These are phyloP conservation scores for Rubroshorea leprosula DNA, from an alignment of 345 rosid species.

Conservation along the genomic window DNA sequence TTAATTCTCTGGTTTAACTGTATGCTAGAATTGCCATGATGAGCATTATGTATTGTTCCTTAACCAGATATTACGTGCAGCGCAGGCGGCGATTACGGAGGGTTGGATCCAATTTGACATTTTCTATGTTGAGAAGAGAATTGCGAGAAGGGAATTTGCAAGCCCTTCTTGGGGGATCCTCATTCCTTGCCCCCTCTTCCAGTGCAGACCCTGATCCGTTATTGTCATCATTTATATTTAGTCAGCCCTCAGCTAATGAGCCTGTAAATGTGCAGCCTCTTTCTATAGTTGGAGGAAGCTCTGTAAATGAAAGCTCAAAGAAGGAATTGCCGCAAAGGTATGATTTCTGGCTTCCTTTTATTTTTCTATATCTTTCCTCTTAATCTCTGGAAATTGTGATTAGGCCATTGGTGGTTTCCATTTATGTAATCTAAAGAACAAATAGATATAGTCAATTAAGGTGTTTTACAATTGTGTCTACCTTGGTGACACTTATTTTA, in stretches of 20 bases:
- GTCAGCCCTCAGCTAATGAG: constrained; percentile 31
- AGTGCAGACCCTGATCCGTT: constrained; percentile 63
- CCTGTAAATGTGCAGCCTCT: constrained; percentile 20
- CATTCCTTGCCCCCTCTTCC: constrained; percentile 40
- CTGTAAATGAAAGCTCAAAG: constrained; percentile 24
- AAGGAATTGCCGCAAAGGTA: constrained; percentile 43
- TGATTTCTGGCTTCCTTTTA: not conserved
- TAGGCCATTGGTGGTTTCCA: not conserved
- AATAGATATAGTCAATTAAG: not conserved
- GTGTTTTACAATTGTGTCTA: too few relatives aligned
- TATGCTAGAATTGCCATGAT: not conserved
- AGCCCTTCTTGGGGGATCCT: constrained; percentile 61
- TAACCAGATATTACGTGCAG: constrained; percentile 57
- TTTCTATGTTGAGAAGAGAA: constrained; percentile 59
- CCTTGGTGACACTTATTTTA: not conserved
- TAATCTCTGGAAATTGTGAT: not conserved
- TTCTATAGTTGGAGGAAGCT: constrained; percentile 27
- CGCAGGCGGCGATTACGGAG: constrained; percentile 59
- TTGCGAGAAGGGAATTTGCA: constrained; percentile 63
- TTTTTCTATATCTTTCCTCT: not conserved
- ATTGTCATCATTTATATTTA: constrained; percentile 61
- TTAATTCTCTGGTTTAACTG: not conserved
- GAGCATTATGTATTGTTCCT: constrained; percentile 32
- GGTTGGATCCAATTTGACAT: constrained; percentile 50
- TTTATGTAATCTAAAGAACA: not conserved